These are phyloP conservation scores for Oryza meyeriana DNA, from an alignment of 176 grass and related monocot species.

Conservation along the genomic window DNA sequence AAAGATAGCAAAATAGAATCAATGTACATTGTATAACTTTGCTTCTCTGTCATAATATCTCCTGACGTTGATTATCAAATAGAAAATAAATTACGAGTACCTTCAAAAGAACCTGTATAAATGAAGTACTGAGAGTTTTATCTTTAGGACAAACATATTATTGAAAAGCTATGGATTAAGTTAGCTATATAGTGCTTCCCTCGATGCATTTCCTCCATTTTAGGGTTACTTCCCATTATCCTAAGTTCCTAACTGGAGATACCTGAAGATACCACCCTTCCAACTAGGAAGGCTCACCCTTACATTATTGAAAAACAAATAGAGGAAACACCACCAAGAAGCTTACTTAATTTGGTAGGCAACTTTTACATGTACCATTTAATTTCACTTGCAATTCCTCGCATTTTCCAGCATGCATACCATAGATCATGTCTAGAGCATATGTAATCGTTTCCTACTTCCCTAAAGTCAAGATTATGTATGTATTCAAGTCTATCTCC, in stretches of 20 bases:
- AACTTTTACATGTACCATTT: not conserved
- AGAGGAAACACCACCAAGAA: not conserved
- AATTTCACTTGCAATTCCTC: not conserved
- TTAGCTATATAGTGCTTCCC: not conserved
- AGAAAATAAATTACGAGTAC: not conserved
- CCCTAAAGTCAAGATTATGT: not conserved
- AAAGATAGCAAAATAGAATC: constrained; percentile 26
- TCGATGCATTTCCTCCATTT: not conserved
- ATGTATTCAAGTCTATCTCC: not conserved
- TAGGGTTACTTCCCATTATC: not conserved
- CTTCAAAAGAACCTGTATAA: not conserved
- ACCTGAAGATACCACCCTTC: not conserved
- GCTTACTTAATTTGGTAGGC: not conserved
- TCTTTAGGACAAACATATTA: not conserved
- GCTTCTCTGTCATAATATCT: not conserved
- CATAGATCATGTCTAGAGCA: not conserved
- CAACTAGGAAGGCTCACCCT: not conserved
- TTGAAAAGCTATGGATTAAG: constrained; percentile 7
- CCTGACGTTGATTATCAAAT: not conserved
- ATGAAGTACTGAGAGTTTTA: not conserved
- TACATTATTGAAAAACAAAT: not conserved
- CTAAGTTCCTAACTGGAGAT: not conserved
- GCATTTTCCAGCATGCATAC: not conserved
- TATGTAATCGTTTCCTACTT: not conserved
- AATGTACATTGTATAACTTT: not conserved